Evolutionary conservation across 2,329 filamentous ascomycete genomes (phyloP).

Genomic region (Calycina marina): DNA sequence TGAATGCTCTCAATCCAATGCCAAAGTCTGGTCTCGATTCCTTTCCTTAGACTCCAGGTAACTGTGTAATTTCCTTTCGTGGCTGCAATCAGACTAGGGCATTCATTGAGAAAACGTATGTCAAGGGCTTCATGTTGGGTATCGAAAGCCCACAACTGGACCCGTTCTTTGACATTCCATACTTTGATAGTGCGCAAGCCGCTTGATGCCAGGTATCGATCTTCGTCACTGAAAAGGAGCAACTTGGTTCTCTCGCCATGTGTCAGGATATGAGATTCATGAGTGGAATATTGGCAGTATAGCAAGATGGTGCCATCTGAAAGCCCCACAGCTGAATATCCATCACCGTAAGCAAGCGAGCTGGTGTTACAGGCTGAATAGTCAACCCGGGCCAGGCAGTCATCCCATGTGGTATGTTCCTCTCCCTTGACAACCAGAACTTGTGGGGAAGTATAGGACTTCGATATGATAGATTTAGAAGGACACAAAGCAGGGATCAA

Average conservation of each 20-base stretch:
- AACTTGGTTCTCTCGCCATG: constrained; percentile 18
- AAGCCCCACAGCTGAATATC: constrained; percentile 21
- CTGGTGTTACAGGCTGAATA: constrained; percentile 16
- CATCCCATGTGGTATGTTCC: constrained; percentile 20
- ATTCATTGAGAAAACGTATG: constrained; percentile 7
- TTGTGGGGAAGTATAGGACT: constrained; percentile 2
- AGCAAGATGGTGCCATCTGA: constrained; percentile 20
- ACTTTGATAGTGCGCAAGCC: constrained; percentile 9
- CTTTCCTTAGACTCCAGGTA: constrained; percentile 8
- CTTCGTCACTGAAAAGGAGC: constrained; percentile 17
- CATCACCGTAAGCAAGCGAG: constrained; percentile 16
- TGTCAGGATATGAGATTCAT: constrained; percentile 8
- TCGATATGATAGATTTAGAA: constrained; percentile 18
- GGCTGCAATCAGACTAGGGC: constrained; percentile 11
- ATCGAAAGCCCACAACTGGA: constrained; percentile 9
- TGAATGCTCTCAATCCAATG: constrained; percentile 3
- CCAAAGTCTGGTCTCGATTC: background rate
- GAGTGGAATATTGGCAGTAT: constrained; percentile 17
- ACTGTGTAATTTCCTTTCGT: constrained; percentile 10
- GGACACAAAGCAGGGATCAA: constrained; percentile 24
- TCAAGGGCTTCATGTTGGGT: constrained; percentile 7
- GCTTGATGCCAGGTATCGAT: constrained; percentile 16
- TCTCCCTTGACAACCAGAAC: constrained; percentile 15
- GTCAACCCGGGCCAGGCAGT: constrained; percentile 22
- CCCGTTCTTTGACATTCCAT: constrained; percentile 12